Evolutionary conservation across 106 monocot species (phyloP).

Genomic region (Narthecium ossifragum): DNA sequence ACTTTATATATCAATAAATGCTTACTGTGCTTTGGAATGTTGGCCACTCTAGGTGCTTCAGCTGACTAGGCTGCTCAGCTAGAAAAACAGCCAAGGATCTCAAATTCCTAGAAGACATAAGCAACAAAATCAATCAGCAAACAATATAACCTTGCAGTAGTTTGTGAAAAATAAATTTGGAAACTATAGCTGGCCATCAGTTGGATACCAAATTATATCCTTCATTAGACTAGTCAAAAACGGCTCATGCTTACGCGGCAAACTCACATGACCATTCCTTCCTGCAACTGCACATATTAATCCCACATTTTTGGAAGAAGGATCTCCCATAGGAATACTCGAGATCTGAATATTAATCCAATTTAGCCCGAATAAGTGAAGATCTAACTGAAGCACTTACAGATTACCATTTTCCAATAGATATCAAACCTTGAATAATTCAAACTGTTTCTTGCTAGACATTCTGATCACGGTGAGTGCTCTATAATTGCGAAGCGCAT

Average conservation of each 20-base stretch:
- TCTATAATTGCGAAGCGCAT: background rate
- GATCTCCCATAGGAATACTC: constrained; percentile 1
- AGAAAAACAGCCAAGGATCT: constrained; percentile 55
- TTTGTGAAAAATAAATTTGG: background rate
- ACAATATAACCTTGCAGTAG: background rate
- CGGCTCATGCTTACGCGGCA: constrained; percentile 21
- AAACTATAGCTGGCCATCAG: background rate
- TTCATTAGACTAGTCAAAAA: constrained; percentile 50
- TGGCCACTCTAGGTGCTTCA: constrained; percentile 95
- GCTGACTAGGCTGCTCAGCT: constrained; percentile 80
- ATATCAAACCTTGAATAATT: background rate
- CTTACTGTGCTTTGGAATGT: constrained; percentile 70
- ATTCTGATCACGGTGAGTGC: background rate
- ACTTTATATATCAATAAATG: no score
- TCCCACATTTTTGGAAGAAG: background rate
- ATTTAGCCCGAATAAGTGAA: no score
- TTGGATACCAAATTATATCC: constrained; percentile 41
- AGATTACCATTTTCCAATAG: background rate
- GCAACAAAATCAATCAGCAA: background rate
- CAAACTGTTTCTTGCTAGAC: background rate
- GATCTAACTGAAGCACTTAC: background rate
- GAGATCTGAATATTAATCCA: background rate
- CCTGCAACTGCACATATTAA: constrained; percentile 21
- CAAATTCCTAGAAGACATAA: constrained; percentile 36
- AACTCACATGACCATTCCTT: constrained; percentile 15